Conservation (phyloP, 1,284 basidiomycete species). For the Rhodofomes roseus region DNA sequence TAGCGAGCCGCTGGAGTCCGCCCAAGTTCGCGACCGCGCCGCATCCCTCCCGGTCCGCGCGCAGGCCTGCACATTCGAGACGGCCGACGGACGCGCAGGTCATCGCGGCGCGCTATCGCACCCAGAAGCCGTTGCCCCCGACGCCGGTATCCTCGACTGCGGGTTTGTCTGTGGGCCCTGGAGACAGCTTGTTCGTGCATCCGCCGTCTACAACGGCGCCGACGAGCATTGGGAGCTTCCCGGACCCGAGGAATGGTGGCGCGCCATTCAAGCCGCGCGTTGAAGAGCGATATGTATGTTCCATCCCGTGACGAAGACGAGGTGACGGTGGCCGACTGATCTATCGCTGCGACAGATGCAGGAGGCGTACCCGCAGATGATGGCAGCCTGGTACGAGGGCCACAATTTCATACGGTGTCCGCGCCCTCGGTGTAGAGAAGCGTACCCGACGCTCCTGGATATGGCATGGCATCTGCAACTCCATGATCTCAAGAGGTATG, state of each 20-base stretch:
- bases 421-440: neutral
- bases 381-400: neutral
- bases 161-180: neutral
- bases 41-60: neutral
- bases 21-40: neutral
- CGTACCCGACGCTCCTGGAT: neutral
- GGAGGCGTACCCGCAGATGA: conserved; percentile 1
- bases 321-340: neutral
- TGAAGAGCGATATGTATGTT: neutral
- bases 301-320: neutral
- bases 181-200: neutral
- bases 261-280: neutral
- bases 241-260: neutral
- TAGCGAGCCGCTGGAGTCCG: neutral
- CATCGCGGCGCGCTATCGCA: neutral
- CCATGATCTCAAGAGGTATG: neutral
- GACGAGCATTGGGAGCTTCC: neutral
- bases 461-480: neutral
- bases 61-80: neutral
- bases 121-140: neutral
- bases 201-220: neutral
- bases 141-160: conserved; percentile 1
- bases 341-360: neutral
- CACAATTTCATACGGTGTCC: conserved; percentile 1
- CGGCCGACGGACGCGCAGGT: conserved; percentile 1